Evolutionary conservation across 495 filamentous ascomycete genomes (phyloP).

Genomic region (Talaromyces nanjingensis): DNA sequence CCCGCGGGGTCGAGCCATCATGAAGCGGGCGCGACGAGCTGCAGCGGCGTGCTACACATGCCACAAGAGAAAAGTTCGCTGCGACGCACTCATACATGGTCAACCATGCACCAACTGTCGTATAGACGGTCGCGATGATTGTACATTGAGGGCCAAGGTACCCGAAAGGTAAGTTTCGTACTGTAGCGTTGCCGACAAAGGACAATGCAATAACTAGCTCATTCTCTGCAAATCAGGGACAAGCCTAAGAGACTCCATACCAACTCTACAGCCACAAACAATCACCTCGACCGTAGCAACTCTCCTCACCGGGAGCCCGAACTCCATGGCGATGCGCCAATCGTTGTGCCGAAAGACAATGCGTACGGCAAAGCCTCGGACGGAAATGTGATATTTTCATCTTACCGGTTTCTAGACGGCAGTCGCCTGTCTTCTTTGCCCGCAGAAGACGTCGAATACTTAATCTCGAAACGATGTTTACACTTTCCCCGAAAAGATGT

Average conservation of each 20-base stretch:
- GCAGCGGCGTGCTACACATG: slow-evolving; percentile 43
- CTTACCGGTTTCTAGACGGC: slow-evolving; percentile 32
- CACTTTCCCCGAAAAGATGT: slow-evolving; percentile 29
- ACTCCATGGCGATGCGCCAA: neutral
- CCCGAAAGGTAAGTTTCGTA: slow-evolving; percentile 25
- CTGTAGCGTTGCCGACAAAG: slow-evolving; percentile 9
- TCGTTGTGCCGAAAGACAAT: neutral
- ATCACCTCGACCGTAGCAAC: too few species aligned
- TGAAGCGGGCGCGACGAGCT: slow-evolving; percentile 29
- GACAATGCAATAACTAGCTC: neutral
- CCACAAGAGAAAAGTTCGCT: slow-evolving; percentile 44
- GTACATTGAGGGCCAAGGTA: slow-evolving; percentile 22
- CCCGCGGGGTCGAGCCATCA: slow-evolving; percentile 12
- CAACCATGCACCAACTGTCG: slow-evolving; percentile 44
- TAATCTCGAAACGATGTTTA: slow-evolving; percentile 36
- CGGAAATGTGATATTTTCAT: slow-evolving; percentile 12
- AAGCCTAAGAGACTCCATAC: neutral
- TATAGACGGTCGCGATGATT: slow-evolving; percentile 34
- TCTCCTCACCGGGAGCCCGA: neutral
- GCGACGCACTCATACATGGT: slow-evolving; percentile 41
- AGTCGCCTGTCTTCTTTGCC: slow-evolving; percentile 28
- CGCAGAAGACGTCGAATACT: slow-evolving; percentile 35
- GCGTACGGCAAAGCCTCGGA: neutral
- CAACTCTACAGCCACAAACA: too few species aligned
- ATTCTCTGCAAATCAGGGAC: neutral